Conservation (phyloP, 257 asterid genomes). For the Salvia splendens region DNA sequence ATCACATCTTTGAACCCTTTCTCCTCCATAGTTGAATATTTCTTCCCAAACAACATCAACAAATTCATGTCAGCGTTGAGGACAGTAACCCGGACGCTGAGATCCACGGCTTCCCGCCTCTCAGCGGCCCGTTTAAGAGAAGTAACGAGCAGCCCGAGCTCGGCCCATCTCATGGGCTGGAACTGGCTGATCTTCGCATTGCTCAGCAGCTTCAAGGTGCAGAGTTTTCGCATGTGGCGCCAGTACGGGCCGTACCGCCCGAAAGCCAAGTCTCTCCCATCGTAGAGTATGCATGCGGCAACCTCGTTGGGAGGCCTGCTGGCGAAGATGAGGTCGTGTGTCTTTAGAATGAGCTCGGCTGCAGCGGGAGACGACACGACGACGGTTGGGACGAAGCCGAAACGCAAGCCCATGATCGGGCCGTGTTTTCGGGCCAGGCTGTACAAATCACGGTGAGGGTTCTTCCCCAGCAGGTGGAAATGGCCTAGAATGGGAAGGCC, state of each 20-base stretch:
- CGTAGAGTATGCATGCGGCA: too few species aligned
- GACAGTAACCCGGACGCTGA: constrained; percentile 10
- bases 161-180: constrained; percentile 36
- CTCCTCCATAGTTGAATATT: constrained; percentile 29
- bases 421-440: constrained; percentile 31
- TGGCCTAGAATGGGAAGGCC: constrained; percentile 37
- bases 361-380: constrained; percentile 30
- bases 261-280: not conserved
- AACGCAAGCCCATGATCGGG: constrained; percentile 33
- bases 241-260: constrained; percentile 40
- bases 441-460: constrained; percentile 23
- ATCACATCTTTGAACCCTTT: constrained; percentile 29
- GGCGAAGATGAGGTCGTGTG: constrained; percentile 34
- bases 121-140: constrained; percentile 5
- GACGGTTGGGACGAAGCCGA: constrained; percentile 13
- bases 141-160: constrained; percentile 29
- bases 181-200: constrained; percentile 24
- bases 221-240: constrained; percentile 43
- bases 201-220: constrained; percentile 38
- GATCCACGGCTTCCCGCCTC: constrained; percentile 19
- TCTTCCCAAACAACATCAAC: constrained; percentile 41
- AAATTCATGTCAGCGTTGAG: constrained; percentile 34
- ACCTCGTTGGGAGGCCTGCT: constrained; percentile 18
- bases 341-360: constrained; percentile 33
- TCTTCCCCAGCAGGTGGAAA: constrained; percentile 28